Conservation (phyloP, 2,329 filamentous ascomycete species). For the Knoxdaviesia capensis region DNA sequence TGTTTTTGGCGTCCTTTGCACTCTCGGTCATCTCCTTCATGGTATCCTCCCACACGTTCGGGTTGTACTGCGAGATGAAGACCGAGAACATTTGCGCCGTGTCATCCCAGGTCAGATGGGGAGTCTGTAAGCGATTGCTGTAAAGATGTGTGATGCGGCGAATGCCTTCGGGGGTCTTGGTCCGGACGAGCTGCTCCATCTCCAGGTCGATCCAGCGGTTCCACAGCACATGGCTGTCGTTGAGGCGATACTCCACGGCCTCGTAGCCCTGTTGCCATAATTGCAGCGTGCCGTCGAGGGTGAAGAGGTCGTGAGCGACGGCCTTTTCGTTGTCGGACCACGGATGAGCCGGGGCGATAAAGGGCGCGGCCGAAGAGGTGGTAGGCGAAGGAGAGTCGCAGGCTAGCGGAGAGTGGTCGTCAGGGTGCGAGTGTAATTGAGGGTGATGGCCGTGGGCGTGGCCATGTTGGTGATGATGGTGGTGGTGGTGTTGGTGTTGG, state of each 20-base stretch:
- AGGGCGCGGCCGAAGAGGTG: neutral
- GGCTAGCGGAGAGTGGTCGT: slow-evolving; percentile 2
- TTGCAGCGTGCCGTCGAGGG: slow-evolving; percentile 42
- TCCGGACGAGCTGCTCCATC: slow-evolving; percentile 42
- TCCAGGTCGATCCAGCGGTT: slow-evolving; percentile 57
- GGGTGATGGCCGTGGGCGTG: no score
- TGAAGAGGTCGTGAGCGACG: slow-evolving; percentile 52
- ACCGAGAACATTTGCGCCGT: slow-evolving; percentile 57
- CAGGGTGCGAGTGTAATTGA: no score
- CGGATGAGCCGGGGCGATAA: neutral
- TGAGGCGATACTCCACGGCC: slow-evolving; percentile 52
- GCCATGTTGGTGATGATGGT: no score
- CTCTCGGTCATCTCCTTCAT: slow-evolving; percentile 49
- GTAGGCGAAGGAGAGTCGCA: neutral
- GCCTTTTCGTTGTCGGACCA: slow-evolving; percentile 49
- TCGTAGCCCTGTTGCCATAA: slow-evolving; percentile 55
- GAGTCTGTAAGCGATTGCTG: slow-evolving; percentile 47
- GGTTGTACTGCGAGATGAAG: slow-evolving; percentile 53
- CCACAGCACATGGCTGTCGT: slow-evolving; percentile 63
- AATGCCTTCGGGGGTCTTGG: slow-evolving; percentile 33
- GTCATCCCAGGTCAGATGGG: slow-evolving; percentile 54
- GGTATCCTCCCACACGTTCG: slow-evolving; percentile 47
- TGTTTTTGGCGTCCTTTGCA: slow-evolving; percentile 41
- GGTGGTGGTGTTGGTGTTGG: neutral
- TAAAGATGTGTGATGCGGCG: slow-evolving; percentile 49